A percentile compares a stretch with the other conserved stretches of the same genome.
phyloP scores from a whole-genome alignment of 176 grass and related monocot species.

The Carex parvula region DNA sequence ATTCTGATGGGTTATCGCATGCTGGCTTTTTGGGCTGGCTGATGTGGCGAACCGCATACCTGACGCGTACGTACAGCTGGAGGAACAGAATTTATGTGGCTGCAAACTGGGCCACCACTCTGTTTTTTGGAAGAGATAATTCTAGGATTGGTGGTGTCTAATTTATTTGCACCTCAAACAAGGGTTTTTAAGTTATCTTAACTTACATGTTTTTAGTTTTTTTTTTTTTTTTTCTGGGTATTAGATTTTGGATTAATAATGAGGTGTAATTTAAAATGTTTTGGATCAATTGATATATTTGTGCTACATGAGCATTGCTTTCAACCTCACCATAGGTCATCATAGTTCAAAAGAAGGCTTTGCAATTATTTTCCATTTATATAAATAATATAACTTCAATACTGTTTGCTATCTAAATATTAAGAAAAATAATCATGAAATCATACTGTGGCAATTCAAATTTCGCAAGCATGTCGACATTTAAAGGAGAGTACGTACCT shows the following conservation, averaged over 20 bases:
- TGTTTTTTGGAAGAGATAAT: conserved; percentile 75
- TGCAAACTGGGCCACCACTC: conserved; percentile 68
- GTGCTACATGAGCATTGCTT: background rate
- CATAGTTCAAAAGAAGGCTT: background rate
- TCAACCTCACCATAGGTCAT: background rate
- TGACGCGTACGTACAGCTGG: conserved; percentile 80
- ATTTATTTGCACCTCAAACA: background rate
- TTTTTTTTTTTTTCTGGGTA: background rate
- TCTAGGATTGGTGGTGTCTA: conserved; percentile 61
- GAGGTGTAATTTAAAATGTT: background rate
- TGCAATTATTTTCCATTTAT: background rate
- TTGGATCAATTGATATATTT: background rate
- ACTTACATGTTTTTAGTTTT: too few species aligned
- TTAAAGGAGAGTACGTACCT: too few species aligned
- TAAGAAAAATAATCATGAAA: background rate
- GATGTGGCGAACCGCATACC: conserved; percentile 84
- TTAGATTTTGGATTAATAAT: background rate
- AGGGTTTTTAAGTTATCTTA: too few species aligned
- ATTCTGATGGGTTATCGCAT: conserved; percentile 51
- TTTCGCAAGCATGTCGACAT: too few species aligned
- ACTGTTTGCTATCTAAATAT: background rate
- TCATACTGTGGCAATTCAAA: too few species aligned
- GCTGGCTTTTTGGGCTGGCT: conserved; percentile 70
- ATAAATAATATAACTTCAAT: background rate
- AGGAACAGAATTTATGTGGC: conserved; percentile 90